Conservation (phyloP, 768 basidiomycete species). For the Phanerodontia chrysosporium region DNA sequence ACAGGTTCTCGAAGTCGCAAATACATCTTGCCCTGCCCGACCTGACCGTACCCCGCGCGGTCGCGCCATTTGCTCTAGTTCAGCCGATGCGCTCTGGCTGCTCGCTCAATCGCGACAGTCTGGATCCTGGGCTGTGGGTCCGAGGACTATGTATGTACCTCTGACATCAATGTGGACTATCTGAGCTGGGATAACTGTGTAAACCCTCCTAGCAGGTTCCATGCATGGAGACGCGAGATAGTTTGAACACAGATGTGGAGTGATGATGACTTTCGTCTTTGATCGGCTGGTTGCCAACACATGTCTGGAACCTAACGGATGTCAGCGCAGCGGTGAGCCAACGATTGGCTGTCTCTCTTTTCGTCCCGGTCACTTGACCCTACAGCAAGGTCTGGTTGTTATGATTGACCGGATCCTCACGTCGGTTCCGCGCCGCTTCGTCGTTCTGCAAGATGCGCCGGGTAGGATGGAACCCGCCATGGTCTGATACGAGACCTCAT, state of each 20-base stretch:
- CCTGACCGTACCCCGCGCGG: neutral
- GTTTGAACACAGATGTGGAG: neutral
- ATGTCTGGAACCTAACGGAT: neutral
- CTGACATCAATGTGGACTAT: neutral
- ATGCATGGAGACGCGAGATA: neutral
- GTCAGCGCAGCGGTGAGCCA: neutral
- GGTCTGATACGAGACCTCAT: conserved; percentile 1
- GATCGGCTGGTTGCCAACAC: neutral
- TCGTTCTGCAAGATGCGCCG: neutral
- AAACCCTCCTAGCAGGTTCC: neutral
- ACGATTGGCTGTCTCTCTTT: neutral
- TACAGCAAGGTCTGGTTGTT: neutral
- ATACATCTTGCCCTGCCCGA: neutral
- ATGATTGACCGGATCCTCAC: conserved; percentile 1
- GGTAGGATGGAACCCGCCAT: neutral
- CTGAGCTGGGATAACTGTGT: neutral
- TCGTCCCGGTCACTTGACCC: neutral
- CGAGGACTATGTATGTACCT: neutral
- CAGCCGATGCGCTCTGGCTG: neutral
- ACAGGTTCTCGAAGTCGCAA: neutral
- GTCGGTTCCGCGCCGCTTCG: neutral
- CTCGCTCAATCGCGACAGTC: neutral
- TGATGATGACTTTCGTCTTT: neutral
- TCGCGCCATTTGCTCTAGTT: neutral
- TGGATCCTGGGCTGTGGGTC: neutral